These are phyloP conservation scores for Nothopassalora personata DNA, from an alignment of 2,329 filamentous ascomycete genomes.

Conservation along the genomic window DNA sequence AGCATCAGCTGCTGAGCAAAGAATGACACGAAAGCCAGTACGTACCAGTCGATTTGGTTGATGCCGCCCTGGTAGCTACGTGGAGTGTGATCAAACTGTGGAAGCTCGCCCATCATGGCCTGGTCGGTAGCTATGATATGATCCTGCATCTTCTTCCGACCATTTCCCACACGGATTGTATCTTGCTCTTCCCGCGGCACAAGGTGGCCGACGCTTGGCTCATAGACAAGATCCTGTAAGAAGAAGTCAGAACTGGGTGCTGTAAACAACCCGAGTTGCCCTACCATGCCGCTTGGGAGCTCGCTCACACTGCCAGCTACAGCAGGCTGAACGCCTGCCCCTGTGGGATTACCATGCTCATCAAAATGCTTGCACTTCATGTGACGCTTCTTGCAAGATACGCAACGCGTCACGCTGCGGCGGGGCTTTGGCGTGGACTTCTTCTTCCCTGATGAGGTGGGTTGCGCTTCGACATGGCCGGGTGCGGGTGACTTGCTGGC, in stretches of 20 bases:
- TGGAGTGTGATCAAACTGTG: neutral
- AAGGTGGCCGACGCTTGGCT: neutral
- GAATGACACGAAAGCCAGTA: neutral
- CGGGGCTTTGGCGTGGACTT: neutral
- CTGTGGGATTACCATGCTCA: neutral
- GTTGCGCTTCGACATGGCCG: neutral
- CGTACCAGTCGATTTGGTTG: neutral
- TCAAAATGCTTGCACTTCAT: neutral
- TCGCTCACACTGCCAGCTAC: neutral
- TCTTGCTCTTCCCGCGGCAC: neutral
- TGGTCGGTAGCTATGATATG: neutral
- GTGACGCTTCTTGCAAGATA: conserved; percentile 4
- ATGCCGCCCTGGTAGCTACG: neutral
- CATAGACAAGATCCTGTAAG: neutral
- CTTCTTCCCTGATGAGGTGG: neutral
- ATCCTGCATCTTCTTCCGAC: neutral
- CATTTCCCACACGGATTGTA: neutral
- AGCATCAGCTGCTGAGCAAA: neutral
- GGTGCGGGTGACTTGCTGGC: neutral
- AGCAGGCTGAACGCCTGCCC: neutral
- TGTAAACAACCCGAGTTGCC: neutral
- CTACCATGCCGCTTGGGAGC: neutral
- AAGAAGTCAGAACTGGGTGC: neutral
- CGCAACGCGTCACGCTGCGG: conserved; percentile 1
- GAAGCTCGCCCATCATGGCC: neutral